Percentiles rank a stretch among this genome's conserved stretches.
phyloP scores from a whole-genome alignment of 148 eudicot species.

The Silene uniflora region DNA sequence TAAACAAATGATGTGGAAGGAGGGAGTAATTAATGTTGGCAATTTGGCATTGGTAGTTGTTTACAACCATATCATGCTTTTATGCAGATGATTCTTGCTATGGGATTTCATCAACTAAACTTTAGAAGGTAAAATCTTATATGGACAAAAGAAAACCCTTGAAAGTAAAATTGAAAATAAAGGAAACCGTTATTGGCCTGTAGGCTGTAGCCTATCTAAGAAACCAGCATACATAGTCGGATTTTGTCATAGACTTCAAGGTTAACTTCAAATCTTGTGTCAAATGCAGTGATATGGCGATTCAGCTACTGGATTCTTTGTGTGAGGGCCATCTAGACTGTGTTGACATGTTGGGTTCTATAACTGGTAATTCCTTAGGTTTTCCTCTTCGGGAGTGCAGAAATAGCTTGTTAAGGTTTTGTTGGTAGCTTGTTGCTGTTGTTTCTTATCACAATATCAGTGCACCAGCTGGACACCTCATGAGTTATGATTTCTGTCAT shows the following conservation, averaged over 20 bases:
- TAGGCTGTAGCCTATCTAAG: not conserved
- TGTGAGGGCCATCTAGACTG: slow-evolving; percentile 82
- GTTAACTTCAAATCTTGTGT: slow-evolving; percentile 7
- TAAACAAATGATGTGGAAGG: too few species aligned
- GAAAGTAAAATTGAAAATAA: not conserved
- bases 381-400: not conserved
- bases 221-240: not conserved
- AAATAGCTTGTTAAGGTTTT: not conserved
- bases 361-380: slow-evolving; percentile 57
- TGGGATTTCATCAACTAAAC: slow-evolving; percentile 92
- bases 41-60: slow-evolving; percentile 6
- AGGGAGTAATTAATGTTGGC: not conserved
- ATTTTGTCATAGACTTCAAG: not conserved
- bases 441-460: not conserved
- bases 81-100: slow-evolving; percentile 63
- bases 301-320: slow-evolving; percentile 55
- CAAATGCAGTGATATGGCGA: slow-evolving; percentile 54
- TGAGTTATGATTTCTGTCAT: not conserved
- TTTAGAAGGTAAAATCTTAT: slow-evolving; percentile 57
- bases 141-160: not conserved
- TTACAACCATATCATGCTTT: not conserved
- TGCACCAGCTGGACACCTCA: not conserved
- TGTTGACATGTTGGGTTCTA: slow-evolving; percentile 51
- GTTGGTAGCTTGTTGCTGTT: slow-evolving; percentile 1
- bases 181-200: not conserved